Conservation (phyloP, 2,329 filamentous ascomycete genomes). For the Cytospora leucostoma region DNA sequence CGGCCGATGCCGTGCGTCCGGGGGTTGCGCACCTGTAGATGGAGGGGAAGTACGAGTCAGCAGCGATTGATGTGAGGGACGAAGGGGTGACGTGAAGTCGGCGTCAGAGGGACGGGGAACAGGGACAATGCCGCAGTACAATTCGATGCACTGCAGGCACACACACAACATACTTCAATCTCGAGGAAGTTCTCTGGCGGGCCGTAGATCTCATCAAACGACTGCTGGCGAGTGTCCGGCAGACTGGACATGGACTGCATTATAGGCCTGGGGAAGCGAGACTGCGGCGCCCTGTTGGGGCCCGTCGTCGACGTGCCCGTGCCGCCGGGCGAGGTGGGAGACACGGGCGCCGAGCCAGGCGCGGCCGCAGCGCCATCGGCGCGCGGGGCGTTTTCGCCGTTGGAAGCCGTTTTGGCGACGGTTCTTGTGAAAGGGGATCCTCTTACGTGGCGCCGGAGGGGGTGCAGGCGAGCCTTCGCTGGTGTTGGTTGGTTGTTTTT, state of each 20-base stretch:
- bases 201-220: slow-evolving; percentile 98
- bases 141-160: neutral
- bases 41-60: neutral
- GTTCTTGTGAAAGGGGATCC: slow-evolving; percentile 22
- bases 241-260: slow-evolving; percentile 57
- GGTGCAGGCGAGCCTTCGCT: neutral
- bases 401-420: slow-evolving; percentile 47
- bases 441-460: neutral
- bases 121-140: neutral
- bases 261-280: slow-evolving; percentile 51
- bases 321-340: slow-evolving; percentile 27
- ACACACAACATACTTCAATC: slow-evolving; percentile 75
- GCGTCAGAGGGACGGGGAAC: neutral
- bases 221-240: slow-evolving; percentile 80
- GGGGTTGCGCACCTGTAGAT: slow-evolving; percentile 78
- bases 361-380: slow-evolving; percentile 30
- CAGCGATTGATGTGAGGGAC: neutral
- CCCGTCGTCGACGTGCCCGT: slow-evolving; percentile 33
- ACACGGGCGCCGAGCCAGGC: slow-evolving; percentile 29
- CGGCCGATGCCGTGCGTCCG: slow-evolving; percentile 93
- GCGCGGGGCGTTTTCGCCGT: slow-evolving; percentile 40
- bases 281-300: slow-evolving; percentile 24
- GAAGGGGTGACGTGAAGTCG: neutral
- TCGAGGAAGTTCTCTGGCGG: slow-evolving; percentile 98
- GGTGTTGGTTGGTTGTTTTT: neutral